phyloP scores from a whole-genome alignment of 805 yeast species.

The Teunomyces kruisii region DNA sequence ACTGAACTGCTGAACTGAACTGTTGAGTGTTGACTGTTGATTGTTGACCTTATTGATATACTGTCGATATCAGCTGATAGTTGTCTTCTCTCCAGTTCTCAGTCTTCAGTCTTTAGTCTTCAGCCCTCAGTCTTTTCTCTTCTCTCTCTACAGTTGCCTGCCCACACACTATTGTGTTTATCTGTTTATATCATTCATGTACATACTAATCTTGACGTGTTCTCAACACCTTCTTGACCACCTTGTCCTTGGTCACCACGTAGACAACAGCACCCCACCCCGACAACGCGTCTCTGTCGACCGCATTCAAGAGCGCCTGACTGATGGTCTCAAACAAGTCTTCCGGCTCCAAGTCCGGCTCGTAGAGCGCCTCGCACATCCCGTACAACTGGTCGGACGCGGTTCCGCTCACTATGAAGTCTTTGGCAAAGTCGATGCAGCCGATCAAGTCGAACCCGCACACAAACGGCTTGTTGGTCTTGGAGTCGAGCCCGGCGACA shows the following conservation, averaged over 20 bases:
- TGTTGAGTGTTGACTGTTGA: too few relatives aligned
- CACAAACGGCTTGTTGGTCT: slow-evolving; percentile 79
- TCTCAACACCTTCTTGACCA: slow-evolving; percentile 80
- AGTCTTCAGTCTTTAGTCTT: too few relatives aligned
- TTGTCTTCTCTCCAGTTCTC: too few relatives aligned
- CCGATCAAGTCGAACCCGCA: slow-evolving; percentile 97
- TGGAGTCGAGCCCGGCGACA: slow-evolving; percentile 90
- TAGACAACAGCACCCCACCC: slow-evolving; percentile 99
- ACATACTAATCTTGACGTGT: slow-evolving; percentile 86
- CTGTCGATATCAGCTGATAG: too few relatives aligned
- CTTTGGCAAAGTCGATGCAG: slow-evolving; percentile 91
- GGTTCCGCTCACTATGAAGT: slow-evolving; percentile 93
- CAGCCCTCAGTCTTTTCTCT: too few relatives aligned
- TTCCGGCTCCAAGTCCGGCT: slow-evolving; percentile 90
- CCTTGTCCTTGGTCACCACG: slow-evolving; percentile 87
- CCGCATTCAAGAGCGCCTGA: slow-evolving; percentile 91
- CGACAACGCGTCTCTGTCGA: slow-evolving; percentile 93
- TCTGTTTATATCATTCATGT: neutral
- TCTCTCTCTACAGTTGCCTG: neutral
- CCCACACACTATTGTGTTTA: neutral
- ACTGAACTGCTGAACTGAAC: too few relatives aligned
- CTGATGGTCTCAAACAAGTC: slow-evolving; percentile 94
- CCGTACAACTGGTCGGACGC: slow-evolving; percentile 97
- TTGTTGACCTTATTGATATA: too few relatives aligned
- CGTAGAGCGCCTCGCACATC: slow-evolving; percentile 96